phyloP scores from a whole-genome alignment of 2,329 filamentous ascomycete genomes.

The Pseudogymnoascus sp. region DNA sequence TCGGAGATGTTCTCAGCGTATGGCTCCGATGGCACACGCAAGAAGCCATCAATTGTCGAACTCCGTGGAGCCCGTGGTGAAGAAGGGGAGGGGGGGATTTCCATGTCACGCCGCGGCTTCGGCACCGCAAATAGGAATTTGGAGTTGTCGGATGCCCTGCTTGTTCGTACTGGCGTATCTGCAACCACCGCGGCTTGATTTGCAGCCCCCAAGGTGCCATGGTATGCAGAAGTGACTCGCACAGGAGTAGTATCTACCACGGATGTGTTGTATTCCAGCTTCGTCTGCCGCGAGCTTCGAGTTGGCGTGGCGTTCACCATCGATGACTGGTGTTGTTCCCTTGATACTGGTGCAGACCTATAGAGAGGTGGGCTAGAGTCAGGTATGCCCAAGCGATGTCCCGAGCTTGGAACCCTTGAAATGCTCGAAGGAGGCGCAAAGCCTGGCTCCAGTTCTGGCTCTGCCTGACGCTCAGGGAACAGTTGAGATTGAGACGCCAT shows the following conservation, averaged over 20 bases:
- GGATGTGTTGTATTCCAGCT: background rate
- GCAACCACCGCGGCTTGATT: background rate
- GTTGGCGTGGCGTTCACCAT: constrained; percentile 13
- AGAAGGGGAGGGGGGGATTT: background rate
- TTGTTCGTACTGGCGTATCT: background rate
- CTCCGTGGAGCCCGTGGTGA: background rate
- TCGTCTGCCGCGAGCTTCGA: background rate
- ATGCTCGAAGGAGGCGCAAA: constrained; percentile 21
- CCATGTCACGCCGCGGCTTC: background rate
- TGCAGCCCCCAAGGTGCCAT: background rate
- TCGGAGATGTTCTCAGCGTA: constrained; percentile 18
- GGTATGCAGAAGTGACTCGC: background rate
- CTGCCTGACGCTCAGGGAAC: constrained; percentile 9
- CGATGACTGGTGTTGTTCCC: constrained; percentile 9
- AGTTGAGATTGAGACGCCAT: constrained; percentile 16
- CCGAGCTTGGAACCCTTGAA: constrained; percentile 23
- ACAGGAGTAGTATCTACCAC: background rate
- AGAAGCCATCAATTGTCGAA: background rate
- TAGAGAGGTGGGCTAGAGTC: constrained; percentile 1
- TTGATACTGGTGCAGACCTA: background rate
- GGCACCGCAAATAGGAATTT: background rate
- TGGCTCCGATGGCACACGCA: background rate
- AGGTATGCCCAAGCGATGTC: background rate
- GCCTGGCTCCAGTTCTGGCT: constrained; percentile 13
- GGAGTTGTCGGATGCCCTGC: background rate